Conservation (phyloP, 2,329 filamentous ascomycete species). For the Dothistroma septosporum region DNA sequence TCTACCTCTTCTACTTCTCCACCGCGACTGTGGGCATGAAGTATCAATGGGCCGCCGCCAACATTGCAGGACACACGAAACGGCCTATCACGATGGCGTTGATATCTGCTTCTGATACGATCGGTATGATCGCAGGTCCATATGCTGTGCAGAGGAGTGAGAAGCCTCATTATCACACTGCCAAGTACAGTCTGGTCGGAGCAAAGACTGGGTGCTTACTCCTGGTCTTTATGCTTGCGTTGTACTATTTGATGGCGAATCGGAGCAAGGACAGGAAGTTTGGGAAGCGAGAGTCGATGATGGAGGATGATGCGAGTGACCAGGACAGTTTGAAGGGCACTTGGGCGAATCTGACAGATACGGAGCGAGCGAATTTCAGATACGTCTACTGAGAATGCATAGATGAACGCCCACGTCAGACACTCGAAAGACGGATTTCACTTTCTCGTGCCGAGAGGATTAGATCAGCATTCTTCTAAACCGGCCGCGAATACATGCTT, state of each 20-base stretch:
- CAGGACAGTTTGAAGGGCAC: constrained; percentile 1
- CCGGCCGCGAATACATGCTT: neutral
- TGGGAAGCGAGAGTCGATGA: neutral
- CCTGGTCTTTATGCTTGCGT: constrained; percentile 43
- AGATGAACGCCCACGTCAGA: neutral
- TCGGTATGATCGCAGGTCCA: constrained; percentile 39
- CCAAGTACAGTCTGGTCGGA: constrained; percentile 39
- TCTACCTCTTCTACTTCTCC: constrained; percentile 37
- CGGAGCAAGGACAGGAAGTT: constrained; percentile 24
- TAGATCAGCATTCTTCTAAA: neutral
- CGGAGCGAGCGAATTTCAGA: constrained; percentile 24
- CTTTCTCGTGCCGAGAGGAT: no score
- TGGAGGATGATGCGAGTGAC: constrained; percentile 1
- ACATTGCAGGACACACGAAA: constrained; percentile 68
- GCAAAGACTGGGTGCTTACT: constrained; percentile 31
- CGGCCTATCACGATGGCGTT: constrained; percentile 57
- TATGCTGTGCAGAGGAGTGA: constrained; percentile 33
- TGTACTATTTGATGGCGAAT: constrained; percentile 49
- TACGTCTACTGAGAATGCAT: constrained; percentile 11
- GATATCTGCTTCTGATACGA: constrained; percentile 30
- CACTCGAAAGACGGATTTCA: neutral
- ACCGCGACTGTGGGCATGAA: constrained; percentile 35
- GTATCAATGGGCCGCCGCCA: constrained; percentile 44
- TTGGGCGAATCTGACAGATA: constrained; percentile 27
- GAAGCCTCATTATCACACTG: constrained; percentile 37